phyloP scores from a whole-genome alignment of 257 asterid genomes.

The Solanum phureja region DNA sequence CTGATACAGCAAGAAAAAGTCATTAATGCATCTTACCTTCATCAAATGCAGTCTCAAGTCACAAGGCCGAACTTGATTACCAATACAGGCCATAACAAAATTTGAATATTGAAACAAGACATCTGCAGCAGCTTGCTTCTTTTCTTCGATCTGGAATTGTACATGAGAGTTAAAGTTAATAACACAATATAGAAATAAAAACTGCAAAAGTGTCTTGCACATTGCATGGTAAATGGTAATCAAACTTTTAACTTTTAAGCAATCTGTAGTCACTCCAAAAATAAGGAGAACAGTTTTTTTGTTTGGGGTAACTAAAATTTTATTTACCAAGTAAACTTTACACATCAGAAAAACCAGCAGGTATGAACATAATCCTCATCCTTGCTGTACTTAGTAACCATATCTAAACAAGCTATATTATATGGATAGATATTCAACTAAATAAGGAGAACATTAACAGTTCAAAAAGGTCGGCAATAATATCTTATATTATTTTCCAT shows the following conservation, averaged over 20 bases:
- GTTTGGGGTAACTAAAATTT: too few species aligned
- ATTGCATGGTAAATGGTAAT: not conserved
- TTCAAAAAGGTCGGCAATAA: not conserved
- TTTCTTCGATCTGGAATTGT: conserved; percentile 53
- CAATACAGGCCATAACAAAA: conserved; percentile 76
- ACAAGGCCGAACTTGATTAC: conserved; percentile 83
- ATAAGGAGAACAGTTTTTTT: not conserved
- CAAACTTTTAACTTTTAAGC: not conserved
- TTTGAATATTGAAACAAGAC: conserved; percentile 75
- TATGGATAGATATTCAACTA: too few species aligned
- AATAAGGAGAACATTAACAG: not conserved
- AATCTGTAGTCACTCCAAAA: not conserved
- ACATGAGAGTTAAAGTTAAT: not conserved
- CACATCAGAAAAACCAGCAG: too few species aligned
- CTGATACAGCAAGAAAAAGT: not conserved
- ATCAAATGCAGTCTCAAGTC: conserved; percentile 91
- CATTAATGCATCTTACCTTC: conserved; percentile 45
- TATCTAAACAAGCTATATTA: too few species aligned
- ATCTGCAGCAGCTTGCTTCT: conserved; percentile 97
- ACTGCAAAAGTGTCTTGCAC: not conserved
- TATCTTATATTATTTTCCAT: not conserved
- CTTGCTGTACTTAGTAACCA: too few species aligned
- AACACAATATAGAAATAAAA: not conserved
- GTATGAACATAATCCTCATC: too few species aligned
- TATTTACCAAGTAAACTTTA: too few species aligned